Evolutionary conservation across 2,329 filamentous ascomycete genomes (phyloP), one percentile per base, ranked within the genome.

Genomic region (Ophiostoma himal-ulmi): DNA sequence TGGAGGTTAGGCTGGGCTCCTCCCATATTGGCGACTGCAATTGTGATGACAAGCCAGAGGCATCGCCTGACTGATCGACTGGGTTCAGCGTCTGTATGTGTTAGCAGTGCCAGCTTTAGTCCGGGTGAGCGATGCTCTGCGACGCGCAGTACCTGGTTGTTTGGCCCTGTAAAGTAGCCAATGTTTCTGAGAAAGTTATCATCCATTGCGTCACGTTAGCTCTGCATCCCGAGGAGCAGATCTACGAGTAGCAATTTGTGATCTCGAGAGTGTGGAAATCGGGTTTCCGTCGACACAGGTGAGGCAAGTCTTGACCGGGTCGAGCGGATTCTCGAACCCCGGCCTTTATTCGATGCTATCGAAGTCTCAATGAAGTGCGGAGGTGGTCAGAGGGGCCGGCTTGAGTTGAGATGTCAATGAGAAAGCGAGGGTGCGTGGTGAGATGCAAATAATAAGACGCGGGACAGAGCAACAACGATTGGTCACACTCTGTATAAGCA

Each of bases 81-180:
- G 76, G 73, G 68, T 79, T 79, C 69, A 78, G 72, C 20, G 77
- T 78, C 77, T 80, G 72, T 41, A 39, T 8, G 17, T 70, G 60
- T 65, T 65, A 65, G 36, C 60, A 37, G 30, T 69, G 75, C 78
- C 68, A 78, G 75, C 70, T 57, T 8, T 26, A 10, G 72, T 69
- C 22, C 8, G 67, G 60, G 34, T 37, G 60, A 37, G 60, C 34
- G 8, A 64, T 37, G 26, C 26, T 37, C 13, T 37, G 30, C 11
- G 34, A 5, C 3, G 17, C 17, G 34, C 11, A 20, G 66, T 77
- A 80, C 78, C 76, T 79, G 79, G 60, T 76, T 78, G 66, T 80
- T 80, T 68, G 79, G 78, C 69, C 78, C 79, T 69, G 78, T 76
- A 75, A 81, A 81, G 75, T 79, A 81, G 74, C 79, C 79, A 72